Evolutionary conservation across 2,329 filamentous ascomycete genomes (phyloP).

Genomic region (Colletotrichum melonis): DNA sequence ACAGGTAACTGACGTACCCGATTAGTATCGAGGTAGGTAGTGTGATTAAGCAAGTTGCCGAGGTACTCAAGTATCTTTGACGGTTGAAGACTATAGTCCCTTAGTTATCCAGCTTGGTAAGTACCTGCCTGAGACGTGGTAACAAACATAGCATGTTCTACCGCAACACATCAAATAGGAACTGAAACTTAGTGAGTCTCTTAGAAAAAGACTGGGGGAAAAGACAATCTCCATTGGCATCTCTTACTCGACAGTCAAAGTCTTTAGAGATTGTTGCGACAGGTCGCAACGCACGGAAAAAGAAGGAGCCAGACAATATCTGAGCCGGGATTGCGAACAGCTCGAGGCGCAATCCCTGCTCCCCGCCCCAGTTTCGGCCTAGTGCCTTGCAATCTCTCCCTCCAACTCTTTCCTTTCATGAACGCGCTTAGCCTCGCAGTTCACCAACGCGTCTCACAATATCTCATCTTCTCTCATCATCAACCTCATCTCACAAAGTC

Average conservation of each 20-base stretch:
- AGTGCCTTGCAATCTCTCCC: conserved; percentile 35
- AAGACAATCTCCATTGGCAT: not conserved
- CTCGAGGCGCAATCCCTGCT: conserved; percentile 20
- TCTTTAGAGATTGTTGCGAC: not conserved
- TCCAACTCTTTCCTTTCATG: conserved; percentile 29
- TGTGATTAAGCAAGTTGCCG: not conserved
- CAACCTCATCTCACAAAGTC: conserved; percentile 29
- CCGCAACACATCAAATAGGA: not conserved
- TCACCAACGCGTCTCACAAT: conserved; percentile 36
- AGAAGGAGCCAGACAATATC: not conserved
- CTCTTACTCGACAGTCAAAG: not conserved
- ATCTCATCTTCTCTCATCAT: conserved; percentile 35
- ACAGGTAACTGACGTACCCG: not conserved
- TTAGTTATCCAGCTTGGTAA: not conserved
- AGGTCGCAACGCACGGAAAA: not conserved
- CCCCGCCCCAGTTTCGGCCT: conserved; percentile 23
- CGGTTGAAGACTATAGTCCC: not conserved
- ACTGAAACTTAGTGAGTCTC: not conserved
- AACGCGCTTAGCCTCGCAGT: conserved; percentile 35
- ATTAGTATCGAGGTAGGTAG: not conserved
- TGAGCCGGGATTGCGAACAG: not conserved
- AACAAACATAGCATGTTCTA: not conserved
- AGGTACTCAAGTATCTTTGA: not conserved
- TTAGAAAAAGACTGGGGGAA: not conserved
- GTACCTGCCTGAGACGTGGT: not conserved